Evolutionary conservation across 2,329 filamentous ascomycete genomes (phyloP).

Genomic region (Grosmannia penicillata): DNA sequence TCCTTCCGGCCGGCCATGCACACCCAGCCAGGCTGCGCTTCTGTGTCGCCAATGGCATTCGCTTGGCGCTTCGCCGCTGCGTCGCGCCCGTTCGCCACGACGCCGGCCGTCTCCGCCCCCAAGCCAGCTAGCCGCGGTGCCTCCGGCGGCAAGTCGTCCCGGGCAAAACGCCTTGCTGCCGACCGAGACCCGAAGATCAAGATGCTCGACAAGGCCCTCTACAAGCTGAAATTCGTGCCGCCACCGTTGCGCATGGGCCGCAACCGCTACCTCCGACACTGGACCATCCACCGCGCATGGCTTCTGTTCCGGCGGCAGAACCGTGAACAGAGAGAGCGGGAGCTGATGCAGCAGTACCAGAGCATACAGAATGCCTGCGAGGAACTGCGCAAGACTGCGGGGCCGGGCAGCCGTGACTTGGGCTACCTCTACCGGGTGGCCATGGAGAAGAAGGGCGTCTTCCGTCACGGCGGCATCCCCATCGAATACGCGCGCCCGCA

Average conservation of each 20-base stretch:
- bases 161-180: background rate
- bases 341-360: constrained; percentile 67
- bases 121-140: background rate
- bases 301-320: constrained; percentile 60
- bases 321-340: constrained; percentile 46
- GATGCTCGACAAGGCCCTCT: constrained; percentile 18
- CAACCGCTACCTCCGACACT: constrained; percentile 79
- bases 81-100: background rate
- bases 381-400: constrained; percentile 51
- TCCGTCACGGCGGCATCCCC: constrained; percentile 56
- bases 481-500: constrained; percentile 82
- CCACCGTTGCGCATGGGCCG: constrained; percentile 77
- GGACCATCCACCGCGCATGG: constrained; percentile 98
- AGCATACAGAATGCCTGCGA: constrained; percentile 78
- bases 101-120: background rate
- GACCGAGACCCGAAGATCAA: constrained; percentile 18
- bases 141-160: background rate
- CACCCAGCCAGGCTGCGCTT: too few species aligned
- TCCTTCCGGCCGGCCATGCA: too few species aligned
- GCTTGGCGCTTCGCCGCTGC: too few species aligned
- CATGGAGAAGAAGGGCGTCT: constrained; percentile 82
- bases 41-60: too few species aligned
- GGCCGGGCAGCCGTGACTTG: constrained; percentile 40
- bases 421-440: constrained; percentile 74
- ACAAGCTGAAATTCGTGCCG: constrained; percentile 21